Evolutionary conservation across 169 alveolate genomes (phyloP).

Genomic region (Perkinsus olseni): DNA sequence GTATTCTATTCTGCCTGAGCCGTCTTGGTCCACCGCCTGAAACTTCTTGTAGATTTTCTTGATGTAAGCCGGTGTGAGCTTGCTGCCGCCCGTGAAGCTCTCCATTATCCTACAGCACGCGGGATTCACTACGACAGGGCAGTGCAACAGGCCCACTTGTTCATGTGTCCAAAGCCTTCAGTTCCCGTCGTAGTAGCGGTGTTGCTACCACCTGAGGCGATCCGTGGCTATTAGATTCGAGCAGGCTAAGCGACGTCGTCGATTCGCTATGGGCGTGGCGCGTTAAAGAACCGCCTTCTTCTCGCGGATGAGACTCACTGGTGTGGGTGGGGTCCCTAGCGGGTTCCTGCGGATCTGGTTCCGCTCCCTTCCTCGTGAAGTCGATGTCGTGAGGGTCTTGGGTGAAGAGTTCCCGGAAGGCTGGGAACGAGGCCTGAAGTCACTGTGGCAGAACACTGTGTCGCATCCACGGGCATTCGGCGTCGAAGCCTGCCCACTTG

Average conservation of each 20-base stretch:
- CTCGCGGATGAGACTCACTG: no score
- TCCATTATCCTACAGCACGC: background rate
- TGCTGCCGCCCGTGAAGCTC: background rate
- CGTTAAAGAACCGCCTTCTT: no score
- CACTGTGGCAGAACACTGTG: background rate
- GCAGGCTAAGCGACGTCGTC: no score
- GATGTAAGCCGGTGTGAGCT: background rate
- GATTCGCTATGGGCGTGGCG: no score
- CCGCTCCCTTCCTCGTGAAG: background rate
- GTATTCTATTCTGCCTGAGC: background rate
- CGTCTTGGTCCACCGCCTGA: slow-evolving; percentile 8
- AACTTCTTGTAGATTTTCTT: slow-evolving; percentile 7
- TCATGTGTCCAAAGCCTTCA: background rate
- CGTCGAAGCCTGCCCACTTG: slow-evolving; percentile 29
- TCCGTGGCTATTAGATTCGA: no score
- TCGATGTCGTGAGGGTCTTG: background rate
- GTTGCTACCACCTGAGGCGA: background rate
- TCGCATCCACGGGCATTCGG: background rate
- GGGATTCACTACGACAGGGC: background rate
- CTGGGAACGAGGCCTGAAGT: background rate
- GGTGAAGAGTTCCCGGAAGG: background rate
- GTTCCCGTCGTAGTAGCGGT: background rate
- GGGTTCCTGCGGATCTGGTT: background rate
- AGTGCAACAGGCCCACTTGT: background rate
- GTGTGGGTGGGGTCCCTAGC: no score